Percentiles rank a stretch among this genome's conserved stretches.
Evolutionary conservation across 1,139 yeast species (phyloP).

Genomic region (Blastobotrys illinoisensis): DNA sequence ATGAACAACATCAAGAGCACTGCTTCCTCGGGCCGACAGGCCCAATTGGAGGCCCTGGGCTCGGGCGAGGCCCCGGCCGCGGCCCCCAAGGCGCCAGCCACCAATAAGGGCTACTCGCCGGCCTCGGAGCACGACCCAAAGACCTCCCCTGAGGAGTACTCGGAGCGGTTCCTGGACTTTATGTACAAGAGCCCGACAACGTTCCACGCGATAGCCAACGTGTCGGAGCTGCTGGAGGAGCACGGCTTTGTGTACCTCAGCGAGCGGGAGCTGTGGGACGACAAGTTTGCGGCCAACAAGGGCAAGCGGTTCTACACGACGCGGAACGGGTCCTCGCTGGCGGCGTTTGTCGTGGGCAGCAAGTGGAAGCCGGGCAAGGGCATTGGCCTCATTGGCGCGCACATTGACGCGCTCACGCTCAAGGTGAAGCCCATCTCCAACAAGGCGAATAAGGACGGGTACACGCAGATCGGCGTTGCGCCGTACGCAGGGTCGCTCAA

Average conservation of each 20-base stretch:
- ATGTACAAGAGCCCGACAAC: slow-evolving; percentile 87
- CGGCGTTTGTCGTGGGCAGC: slow-evolving; percentile 74
- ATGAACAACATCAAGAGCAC: neutral
- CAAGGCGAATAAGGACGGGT: slow-evolving; percentile 62
- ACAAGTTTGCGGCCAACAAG: slow-evolving; percentile 45
- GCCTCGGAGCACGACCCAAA: slow-evolving; percentile 13
- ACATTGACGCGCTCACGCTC: slow-evolving; percentile 80
- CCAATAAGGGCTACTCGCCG: neutral
- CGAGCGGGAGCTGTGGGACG: slow-evolving; percentile 68
- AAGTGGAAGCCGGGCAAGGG: slow-evolving; percentile 71
- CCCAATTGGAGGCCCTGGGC: neutral
- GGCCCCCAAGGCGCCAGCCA: neutral
- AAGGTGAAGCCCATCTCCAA: slow-evolving; percentile 78
- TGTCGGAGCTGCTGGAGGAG: slow-evolving; percentile 33
- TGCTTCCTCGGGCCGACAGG: neutral
- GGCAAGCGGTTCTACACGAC: slow-evolving; percentile 67
- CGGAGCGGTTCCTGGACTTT: slow-evolving; percentile 61
- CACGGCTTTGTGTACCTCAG: slow-evolving; percentile 47
- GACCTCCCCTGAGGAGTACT: slow-evolving; percentile 22
- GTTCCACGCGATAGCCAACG: slow-evolving; percentile 74
- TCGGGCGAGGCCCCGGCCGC: neutral
- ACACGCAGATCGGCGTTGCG: slow-evolving; percentile 84
- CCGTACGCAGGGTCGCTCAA: slow-evolving; percentile 88
- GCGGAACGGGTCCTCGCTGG: slow-evolving; percentile 75
- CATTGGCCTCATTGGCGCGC: slow-evolving; percentile 81